Conservation (phyloP, 108 stramenopile species). For the Cyclotella choctawhatcheeana region DNA sequence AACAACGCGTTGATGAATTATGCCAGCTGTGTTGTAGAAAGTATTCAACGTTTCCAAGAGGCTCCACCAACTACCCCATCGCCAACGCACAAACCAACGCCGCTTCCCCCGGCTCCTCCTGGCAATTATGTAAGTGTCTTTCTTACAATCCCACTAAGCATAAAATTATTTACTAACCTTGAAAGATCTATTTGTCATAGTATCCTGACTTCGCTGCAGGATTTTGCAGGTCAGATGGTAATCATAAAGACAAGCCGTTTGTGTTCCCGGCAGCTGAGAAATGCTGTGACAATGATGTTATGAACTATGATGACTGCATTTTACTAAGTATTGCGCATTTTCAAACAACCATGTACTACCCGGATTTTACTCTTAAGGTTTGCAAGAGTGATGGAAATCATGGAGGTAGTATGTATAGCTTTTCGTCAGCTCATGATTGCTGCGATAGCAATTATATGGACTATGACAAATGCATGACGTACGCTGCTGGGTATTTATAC, state of each 20-base stretch:
- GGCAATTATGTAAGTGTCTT: no score
- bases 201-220: slow-evolving; percentile 11
- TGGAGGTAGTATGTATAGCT: slow-evolving; percentile 14
- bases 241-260: neutral
- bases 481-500: neutral
- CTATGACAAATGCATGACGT: slow-evolving; percentile 28
- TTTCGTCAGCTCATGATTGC: slow-evolving; percentile 17
- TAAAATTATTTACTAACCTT: no score
- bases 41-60: neutral
- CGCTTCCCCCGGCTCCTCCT: neutral
- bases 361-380: slow-evolving; percentile 19
- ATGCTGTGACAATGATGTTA: neutral
- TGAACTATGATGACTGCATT: slow-evolving; percentile 5
- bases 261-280: slow-evolving; percentile 8
- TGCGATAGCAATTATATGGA: slow-evolving; percentile 24
- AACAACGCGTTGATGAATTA: neutral
- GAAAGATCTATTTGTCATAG: no score
- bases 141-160: no score
- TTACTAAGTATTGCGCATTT: slow-evolving; percentile 3
- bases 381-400: slow-evolving; percentile 44
- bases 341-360: slow-evolving; percentile 20
- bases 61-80: neutral
- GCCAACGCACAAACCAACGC: neutral
- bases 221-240: slow-evolving; percentile 4
- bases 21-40: neutral